These are phyloP conservation scores for Penicillium paradoxum DNA, from an alignment of 495 filamentous ascomycete genomes.

Conservation along the genomic window DNA sequence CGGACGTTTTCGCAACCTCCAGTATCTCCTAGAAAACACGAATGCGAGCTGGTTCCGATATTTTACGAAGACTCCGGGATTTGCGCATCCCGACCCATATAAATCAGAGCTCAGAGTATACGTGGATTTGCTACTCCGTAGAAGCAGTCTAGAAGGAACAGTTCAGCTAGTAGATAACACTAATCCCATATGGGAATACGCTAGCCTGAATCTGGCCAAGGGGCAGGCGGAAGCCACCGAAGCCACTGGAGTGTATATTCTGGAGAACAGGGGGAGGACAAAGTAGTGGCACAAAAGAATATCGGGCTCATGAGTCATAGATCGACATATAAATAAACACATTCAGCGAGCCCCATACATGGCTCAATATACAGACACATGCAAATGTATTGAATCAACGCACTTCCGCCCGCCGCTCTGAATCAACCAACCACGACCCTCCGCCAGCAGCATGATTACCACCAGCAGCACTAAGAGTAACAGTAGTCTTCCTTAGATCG, in stretches of 20 bases:
- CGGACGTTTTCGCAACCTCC: background rate
- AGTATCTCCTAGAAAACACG: background rate
- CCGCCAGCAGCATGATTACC: conserved; percentile 49
- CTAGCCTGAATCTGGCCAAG: background rate
- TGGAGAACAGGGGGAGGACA: too few species aligned
- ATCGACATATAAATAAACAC: conserved; percentile 8
- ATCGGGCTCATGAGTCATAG: conserved; percentile 16
- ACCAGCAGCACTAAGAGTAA: conserved; percentile 59
- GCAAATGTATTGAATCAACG: conserved; percentile 4
- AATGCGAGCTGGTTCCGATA: too few species aligned
- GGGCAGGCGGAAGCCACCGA: background rate
- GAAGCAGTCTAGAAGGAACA: background rate
- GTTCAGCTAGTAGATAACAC: background rate
- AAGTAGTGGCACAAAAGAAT: background rate
- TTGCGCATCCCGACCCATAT: too few species aligned
- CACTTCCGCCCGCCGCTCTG: conserved; percentile 32
- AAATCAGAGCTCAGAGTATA: too few species aligned
- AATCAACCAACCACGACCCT: conserved; percentile 60
- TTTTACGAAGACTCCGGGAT: too few species aligned
- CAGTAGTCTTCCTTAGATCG: conserved; percentile 67
- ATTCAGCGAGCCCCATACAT: background rate
- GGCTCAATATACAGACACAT: background rate
- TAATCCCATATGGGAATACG: background rate
- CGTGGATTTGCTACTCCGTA: too few species aligned
- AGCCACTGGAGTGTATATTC: too few species aligned